phyloP scores from a whole-genome alignment of 805 yeast genomes.

The Torulaspora delbrueckii region DNA sequence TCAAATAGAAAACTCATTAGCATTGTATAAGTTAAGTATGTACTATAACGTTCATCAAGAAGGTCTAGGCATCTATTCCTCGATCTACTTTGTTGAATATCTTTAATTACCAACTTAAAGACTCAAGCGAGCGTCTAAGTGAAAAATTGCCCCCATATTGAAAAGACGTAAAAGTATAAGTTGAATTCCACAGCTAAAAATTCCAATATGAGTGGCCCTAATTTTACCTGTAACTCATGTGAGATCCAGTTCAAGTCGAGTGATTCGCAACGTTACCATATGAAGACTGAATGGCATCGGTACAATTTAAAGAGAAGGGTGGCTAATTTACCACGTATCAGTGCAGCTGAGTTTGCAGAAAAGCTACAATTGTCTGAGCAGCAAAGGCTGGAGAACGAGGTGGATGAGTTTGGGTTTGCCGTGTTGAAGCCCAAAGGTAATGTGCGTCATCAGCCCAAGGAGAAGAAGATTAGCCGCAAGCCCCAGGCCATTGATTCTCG shows the following conservation, averaged over 20 bases:
- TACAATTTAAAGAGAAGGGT: constrained; percentile 92
- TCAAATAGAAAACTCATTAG: background rate
- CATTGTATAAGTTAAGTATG: background rate
- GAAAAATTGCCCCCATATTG: background rate
- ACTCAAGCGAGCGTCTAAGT: background rate
- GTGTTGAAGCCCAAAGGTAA: constrained; percentile 28
- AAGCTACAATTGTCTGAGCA: constrained; percentile 36
- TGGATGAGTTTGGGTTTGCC: constrained; percentile 40
- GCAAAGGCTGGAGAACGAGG: constrained; percentile 30
- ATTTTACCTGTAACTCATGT: constrained; percentile 85
- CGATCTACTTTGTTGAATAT: too few relatives aligned
- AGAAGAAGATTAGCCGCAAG: constrained; percentile 1
- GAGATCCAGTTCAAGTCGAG: constrained; percentile 72
- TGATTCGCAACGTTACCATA: constrained; percentile 84
- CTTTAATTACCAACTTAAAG: too few relatives aligned
- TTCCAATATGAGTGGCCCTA: constrained; percentile 19
- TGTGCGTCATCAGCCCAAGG: constrained; percentile 12
- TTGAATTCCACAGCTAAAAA: background rate
- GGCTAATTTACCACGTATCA: constrained; percentile 70
- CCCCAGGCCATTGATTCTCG: background rate
- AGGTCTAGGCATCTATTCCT: too few relatives aligned
- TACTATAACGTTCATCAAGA: background rate
- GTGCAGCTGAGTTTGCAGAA: constrained; percentile 46
- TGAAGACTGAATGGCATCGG: constrained; percentile 98
- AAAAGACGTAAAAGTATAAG: background rate